Evolutionary conservation across 2,329 filamentous ascomycete species (phyloP), one percentile per base, ranked within the genome.

Genomic region (Lasiodiplodia hormozganensis): DNA sequence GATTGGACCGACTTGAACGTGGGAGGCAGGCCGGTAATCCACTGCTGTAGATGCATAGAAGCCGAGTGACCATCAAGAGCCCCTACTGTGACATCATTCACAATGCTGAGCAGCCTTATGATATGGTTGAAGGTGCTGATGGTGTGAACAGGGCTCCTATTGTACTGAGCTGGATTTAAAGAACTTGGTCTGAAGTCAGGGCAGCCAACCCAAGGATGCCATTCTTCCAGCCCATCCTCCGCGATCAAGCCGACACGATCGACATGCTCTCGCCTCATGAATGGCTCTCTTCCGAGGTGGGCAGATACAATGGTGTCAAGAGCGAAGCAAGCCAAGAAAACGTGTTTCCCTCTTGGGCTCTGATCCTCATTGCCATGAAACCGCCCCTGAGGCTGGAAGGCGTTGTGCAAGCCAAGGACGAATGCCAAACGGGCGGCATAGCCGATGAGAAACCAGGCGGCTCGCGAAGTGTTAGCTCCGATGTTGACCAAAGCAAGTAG

Each of bases 171-270:
- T 18, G 67, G 58, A 28, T 68, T 68, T 7, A 40, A 34, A 21
- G 38, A 60, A 25, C 62, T 67, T 2, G 68, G 71, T 54, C 74
- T 72, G 51, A 80, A 79, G 70, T 79, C 77, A 68, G 82, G 72
- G 69, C 83, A 82, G 31, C 88, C 86, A 21, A 84, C 83, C 91
- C 91, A 93, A 1, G 89, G 88, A 71, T 91, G 88, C 90, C 90
- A 93, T 79, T 93, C 90, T 73, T 93, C 91, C 23, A 90, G 79
- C 1, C 89, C 89, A 72, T 91, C 88, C 76, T 92, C 89, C 31
- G 87, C 83, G 2, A 91, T 80, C 2, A 79, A 77, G 11, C 84
- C 84, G 36, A 84, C 75, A 47, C 78, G 76, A n/a, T 81, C 77
- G 31, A 87, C 75, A 64, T 87, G 84, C 16, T 82, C 80, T 11